Percentiles rank a stretch among this genome's conserved stretches.
phyloP scores from a whole-genome alignment of 176 grass and related monocot species.

The Alloteropsis semialata region DNA sequence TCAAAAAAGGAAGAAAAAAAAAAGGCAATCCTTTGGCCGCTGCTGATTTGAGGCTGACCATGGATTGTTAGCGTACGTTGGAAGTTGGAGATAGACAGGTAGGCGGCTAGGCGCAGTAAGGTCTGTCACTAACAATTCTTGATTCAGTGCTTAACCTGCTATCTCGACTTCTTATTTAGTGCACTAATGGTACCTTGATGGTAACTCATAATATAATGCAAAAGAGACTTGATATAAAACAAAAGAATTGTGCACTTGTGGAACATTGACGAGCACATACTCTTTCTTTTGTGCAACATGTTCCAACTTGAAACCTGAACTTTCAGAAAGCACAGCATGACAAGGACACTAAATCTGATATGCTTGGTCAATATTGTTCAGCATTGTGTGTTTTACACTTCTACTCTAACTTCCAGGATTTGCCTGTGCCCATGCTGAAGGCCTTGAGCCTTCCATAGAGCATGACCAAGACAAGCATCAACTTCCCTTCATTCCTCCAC shows the following conservation, averaged over 20 bases:
- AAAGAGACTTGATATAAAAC: neutral
- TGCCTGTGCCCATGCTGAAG: conserved; percentile 42
- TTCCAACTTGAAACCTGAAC: conserved; percentile 4
- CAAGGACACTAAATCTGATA: neutral
- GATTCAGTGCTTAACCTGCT: neutral
- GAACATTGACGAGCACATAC: neutral
- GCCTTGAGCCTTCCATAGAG: conserved; percentile 55
- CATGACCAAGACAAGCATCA: conserved; percentile 50
- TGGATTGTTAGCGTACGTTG: neutral
- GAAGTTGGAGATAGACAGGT: neutral
- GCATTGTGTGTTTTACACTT: neutral
- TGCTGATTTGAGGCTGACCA: neutral
- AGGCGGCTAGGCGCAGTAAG: no score
- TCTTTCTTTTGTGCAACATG: neutral
- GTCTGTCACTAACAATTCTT: neutral
- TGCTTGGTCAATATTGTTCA: neutral
- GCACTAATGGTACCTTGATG: neutral
- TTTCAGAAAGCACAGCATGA: neutral
- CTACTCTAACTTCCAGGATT: conserved; percentile 41
- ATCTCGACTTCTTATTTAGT: neutral
- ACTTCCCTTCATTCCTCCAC: conserved; percentile 59
- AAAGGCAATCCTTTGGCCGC: neutral
- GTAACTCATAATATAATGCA: neutral
- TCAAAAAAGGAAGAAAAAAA: no score
- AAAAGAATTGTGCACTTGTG: neutral